A percentile compares a stretch with the other conserved stretches of the same genome.
Conservation (phyloP, 345 rosid genomes). For the Cochlearia excelsa region DNA sequence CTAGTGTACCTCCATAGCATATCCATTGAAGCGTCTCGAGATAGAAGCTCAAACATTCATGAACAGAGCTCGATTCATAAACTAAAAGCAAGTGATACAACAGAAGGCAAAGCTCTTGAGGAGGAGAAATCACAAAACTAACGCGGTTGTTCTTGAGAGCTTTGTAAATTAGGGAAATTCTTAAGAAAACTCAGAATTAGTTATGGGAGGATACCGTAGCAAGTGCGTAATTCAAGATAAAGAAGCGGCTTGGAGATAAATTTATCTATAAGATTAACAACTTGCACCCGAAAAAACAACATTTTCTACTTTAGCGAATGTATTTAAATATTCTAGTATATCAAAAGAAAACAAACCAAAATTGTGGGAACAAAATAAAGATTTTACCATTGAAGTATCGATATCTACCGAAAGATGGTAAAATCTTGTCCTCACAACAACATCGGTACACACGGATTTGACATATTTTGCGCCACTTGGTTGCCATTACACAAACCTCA, state of each 20-base stretch:
- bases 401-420: no score
- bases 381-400: no score
- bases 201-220: background rate
- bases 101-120: no score
- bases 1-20: slow-evolving; percentile 17
- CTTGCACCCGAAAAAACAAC: background rate
- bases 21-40: slow-evolving; percentile 16
- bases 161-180: slow-evolving; percentile 7
- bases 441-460: background rate
- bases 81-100: background rate
- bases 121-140: background rate
- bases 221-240: slow-evolving; percentile 11
- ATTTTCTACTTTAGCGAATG: no score
- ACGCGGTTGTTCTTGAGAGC: slow-evolving; percentile 22
- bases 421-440: no score
- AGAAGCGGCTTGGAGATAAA: slow-evolving; percentile 2
- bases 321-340: no score
- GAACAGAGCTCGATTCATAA: slow-evolving; percentile 8
- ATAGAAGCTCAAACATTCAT: slow-evolving; percentile 17
- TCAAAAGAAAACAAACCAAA: no score
- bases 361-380: no score
- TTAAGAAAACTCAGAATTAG: slow-evolving; percentile 8
- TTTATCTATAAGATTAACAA: background rate
- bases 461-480: background rate
- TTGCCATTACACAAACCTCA: slow-evolving; percentile 10